Base-by-base conservation (phyloP, 2,329 filamentous ascomycete genomes). In the Exophiala sideris region DNA sequence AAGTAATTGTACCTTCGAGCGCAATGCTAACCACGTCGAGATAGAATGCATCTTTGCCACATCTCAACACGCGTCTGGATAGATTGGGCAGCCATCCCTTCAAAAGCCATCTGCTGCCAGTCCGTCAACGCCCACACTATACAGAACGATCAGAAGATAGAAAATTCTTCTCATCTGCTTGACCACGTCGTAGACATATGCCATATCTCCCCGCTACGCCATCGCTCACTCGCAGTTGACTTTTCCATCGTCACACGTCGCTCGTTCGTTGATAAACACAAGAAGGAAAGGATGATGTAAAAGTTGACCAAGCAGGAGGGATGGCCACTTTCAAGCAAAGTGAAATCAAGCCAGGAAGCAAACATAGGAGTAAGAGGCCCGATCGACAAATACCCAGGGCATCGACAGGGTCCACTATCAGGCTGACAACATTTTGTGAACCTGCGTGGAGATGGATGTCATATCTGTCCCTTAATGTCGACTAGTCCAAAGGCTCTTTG, bases 391-490 rank as follows among this genome's bases (percentile, higher is more conserved):
- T 5, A 8, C 7, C 24, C 7, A 8, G 7, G 3, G 24, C 24
- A 29, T 29, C 24, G 24, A 29, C 24, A 29, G 24, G 24, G 7
- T 29, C 24, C 7, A 8, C 24, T 5, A 29, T 29, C 24, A 8
- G 5, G 24, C 24, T 5, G 7, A 29, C 7, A 29, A 3, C 24
- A 29, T 29, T 8, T 29, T 8, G 24, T 5, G 24, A 29, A 29
- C 5, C 24, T 29, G 16, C 24, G 24, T 29, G 7, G 24, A 8
- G 24, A 29, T 29, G 7, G 24, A 29, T 29, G 24, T 70, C 64
- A 76, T 52, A 96, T 95, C 75, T 97, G 92, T 67, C 92, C 91
- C 77, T 97, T 96, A 78, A 97, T 95, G 75, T 97, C 91, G 78
- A 97, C 87, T 69, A 85, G 86, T 67, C 84, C 82, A 73, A 96